These are phyloP conservation scores for Setaria italica DNA, from an alignment of 202 grass and related monocot species.

Conservation along the genomic window DNA sequence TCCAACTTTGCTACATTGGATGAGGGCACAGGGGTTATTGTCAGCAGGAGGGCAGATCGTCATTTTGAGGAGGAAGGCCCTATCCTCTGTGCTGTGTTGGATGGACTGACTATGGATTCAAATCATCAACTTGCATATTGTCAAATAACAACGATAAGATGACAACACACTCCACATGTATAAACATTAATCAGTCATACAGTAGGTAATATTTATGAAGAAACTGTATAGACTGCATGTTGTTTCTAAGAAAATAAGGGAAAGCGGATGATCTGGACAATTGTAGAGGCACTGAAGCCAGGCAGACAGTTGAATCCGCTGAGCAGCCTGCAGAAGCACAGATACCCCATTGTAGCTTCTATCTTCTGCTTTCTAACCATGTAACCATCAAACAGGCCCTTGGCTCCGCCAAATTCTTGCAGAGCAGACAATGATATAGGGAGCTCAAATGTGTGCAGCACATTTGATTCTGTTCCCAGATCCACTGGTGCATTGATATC, in stretches of 20 bases:
- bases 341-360: slow-evolving; percentile 73
- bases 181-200: no score
- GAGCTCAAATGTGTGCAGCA: slow-evolving; percentile 85
- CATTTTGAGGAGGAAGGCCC: slow-evolving; percentile 98
- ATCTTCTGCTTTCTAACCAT: slow-evolving; percentile 91
- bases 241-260: not conserved
- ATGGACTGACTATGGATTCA: slow-evolving; percentile 42
- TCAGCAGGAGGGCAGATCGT: slow-evolving; percentile 79
- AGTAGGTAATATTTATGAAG: no score
- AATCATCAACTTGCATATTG: not conserved
- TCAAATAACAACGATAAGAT: slow-evolving; percentile 7
- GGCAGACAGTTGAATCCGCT: not conserved
- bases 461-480: slow-evolving; percentile 72
- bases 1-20: slow-evolving; percentile 93
- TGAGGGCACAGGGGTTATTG: slow-evolving; percentile 68
- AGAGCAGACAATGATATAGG: slow-evolving; percentile 74
- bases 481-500: slow-evolving; percentile 93
- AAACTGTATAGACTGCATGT: no score
- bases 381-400: slow-evolving; percentile 72
- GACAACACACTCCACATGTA: no score
- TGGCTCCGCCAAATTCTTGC: slow-evolving; percentile 69
- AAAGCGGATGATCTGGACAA: slow-evolving; percentile 25
- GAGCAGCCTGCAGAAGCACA: not conserved
- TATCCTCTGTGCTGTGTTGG: slow-evolving; percentile 73
- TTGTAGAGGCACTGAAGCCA: slow-evolving; percentile 13